Evolutionary conservation across 2,329 filamentous ascomycete genomes (phyloP), one percentile per base, ranked within the genome.

Genomic region (Colletotrichum sp.): DNA sequence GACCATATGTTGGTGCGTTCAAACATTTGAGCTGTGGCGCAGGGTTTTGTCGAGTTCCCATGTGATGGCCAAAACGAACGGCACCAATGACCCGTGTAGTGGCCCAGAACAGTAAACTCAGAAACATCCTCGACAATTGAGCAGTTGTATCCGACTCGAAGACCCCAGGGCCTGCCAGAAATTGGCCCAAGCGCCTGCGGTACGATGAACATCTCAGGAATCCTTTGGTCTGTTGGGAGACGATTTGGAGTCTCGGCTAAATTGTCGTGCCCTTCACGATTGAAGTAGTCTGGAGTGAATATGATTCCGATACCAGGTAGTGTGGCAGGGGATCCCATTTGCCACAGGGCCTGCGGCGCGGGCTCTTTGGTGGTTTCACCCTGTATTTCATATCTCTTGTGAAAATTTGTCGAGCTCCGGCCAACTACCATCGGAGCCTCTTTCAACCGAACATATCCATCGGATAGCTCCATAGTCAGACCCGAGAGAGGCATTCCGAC

Each of bases 401-500:
- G 5, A 32, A 67, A 71, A 18, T 10, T 28, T 12, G 39, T 30
- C 10, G 28, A 39, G 24, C 49, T 66, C 5, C 63, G 76, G 21
- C 77, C 77, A 2, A 76, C 44, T 5, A 78, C 72, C 12, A 59
- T 52, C 1, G 77, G 72, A 6, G 8, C 1, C 8, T 71, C 64
- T 0, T 32, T n/a, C 9, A 44, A 5, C 1, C 15, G 26, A 32
- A 78, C 60, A n/a, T 75, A 77, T 15, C 77, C 77, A n/a, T 78
- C 77, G 15, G 73, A 68, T 5, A 77, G 28, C 55, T 79, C 66
- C 66, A 68, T 68, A 26, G 69, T 64, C 15, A 78, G 75, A 57
- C 77, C 75, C 1, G 78, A 78, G 18, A 78, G 68, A 6, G 78
- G 76, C 30, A 79, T 24, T 18, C 67, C 78, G 26, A 78, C 34